Evolutionary conservation across 1,284 basidiomycete genomes (phyloP), one percentile per base, ranked within the genome.

Genomic region (Sphaerobolus stellatus): DNA sequence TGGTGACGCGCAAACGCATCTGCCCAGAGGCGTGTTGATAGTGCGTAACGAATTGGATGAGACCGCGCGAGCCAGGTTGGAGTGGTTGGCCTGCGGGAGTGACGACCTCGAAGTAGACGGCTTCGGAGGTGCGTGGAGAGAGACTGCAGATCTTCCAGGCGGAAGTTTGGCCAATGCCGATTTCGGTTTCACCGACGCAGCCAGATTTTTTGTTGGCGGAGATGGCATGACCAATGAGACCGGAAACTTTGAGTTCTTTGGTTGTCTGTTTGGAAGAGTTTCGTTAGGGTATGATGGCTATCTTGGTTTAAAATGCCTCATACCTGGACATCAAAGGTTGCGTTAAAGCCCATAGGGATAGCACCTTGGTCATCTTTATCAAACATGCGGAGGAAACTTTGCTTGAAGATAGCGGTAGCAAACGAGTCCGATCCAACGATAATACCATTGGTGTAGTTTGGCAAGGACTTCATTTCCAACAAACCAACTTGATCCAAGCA

Each of bases 21-120:
- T 96, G 92, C 20, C 96, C 97, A 9, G 93, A 94, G 8, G 96
- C 82, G 70, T 98, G 96, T 71, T 99, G 96, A 70, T 98, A 99
- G 71, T 99, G 97, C 11, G 96, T 99, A 56, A 99, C 93, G 66
- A 98, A 99, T 72, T 99, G 96, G 62, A 99, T 94, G 57, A 98
- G 84, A 49, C 97, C 96, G 6, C 94, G 88, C 43, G 94, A 94
- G 60, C 92, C 93, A 5, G 90, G 92, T 64, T 89, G 88, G 30
- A 98, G 78, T 1, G 94, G 89, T 68, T 98, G 94, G 1, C 96
- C 96, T 11, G 96, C 92, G n/a, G 96, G 96, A 0, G 95, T 98
- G 58, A 98, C 97, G 24, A 99, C 96, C 69, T 99, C 97, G 69
- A 99, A 98, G 79, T 99, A 99, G 50, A 97, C 90, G 24, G 88